Evolutionary conservation across 331 rosid species (phyloP).

Genomic region (Spiraea crenata): DNA sequence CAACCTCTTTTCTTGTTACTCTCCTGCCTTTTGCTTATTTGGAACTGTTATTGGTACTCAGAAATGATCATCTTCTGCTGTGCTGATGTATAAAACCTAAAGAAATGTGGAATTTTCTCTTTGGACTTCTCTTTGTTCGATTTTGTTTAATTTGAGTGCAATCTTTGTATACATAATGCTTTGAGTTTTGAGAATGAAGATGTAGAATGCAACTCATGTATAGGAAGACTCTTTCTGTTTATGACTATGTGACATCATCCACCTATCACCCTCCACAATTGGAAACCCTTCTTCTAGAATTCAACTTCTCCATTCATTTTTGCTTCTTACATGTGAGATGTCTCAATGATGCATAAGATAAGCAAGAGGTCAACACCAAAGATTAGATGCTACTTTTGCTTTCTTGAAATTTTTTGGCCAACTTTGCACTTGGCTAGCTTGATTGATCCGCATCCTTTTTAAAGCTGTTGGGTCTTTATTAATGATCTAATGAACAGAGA

Average conservation of each 20-base stretch:
- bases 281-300: not conserved
- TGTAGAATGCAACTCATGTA: not conserved
- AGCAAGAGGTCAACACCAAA: conserved; percentile 14
- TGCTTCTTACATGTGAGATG: not conserved
- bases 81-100: too few relatives aligned
- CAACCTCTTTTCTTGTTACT: too few relatives aligned
- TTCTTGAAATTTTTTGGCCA: not conserved
- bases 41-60: too few relatives aligned
- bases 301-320: conserved; percentile 12
- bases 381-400: not conserved
- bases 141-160: not conserved
- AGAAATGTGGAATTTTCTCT: not conserved
- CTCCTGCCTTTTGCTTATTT: too few relatives aligned
- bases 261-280: conserved; percentile 2
- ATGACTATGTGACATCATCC: conserved; percentile 3
- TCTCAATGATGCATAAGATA: conserved; percentile 5
- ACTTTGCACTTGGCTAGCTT: not conserved
- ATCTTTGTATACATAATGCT: too few relatives aligned
- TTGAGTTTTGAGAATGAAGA: not conserved
- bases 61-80: too few relatives aligned
- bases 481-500: not conserved
- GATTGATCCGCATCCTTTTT: not conserved
- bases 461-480: not conserved
- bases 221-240: not conserved
- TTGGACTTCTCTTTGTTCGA: not conserved